Conservation (phyloP, 495 filamentous ascomycete genomes). For the Baudoinia panamericana region DNA sequence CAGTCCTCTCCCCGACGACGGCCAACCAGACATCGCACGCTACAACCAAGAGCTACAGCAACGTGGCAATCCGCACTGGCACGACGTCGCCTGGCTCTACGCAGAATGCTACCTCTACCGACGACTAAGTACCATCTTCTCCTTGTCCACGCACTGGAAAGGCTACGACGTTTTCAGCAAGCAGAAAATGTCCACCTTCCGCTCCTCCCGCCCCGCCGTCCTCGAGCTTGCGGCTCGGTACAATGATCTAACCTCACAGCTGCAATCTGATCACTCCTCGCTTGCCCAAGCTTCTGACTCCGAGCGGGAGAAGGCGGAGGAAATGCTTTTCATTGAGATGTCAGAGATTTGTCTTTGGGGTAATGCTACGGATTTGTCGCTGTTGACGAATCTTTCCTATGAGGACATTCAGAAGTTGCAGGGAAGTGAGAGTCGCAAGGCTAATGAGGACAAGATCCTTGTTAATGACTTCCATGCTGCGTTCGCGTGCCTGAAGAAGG, state of each 20-base stretch:
- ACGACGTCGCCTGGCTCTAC: constrained; percentile 74
- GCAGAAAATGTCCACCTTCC: constrained; percentile 88
- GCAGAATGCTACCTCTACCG: constrained; percentile 90
- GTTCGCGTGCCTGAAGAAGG: constrained; percentile 55
- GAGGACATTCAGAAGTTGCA: constrained; percentile 95
- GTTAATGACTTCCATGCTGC: constrained; percentile 66
- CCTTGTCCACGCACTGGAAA: constrained; percentile 75
- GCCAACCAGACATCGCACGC: constrained; percentile 55
- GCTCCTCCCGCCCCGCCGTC: constrained; percentile 81
- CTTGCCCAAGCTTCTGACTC: constrained; percentile 29
- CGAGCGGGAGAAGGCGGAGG: constrained; percentile 54
- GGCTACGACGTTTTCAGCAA: constrained; percentile 79
- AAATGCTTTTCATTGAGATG: constrained; percentile 78
- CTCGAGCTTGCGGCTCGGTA: constrained; percentile 74
- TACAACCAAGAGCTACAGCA: constrained; percentile 80
- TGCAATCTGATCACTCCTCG: constrained; percentile 33
- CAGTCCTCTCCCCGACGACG: constrained; percentile 75
- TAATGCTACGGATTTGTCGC: constrained; percentile 88
- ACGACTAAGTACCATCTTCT: constrained; percentile 63
- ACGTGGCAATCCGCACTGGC: constrained; percentile 66
- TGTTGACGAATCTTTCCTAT: constrained; percentile 79
- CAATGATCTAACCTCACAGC: constrained; percentile 47
- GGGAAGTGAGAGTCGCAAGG: constrained; percentile 70
- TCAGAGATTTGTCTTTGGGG: constrained; percentile 97
- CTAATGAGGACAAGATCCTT: constrained; percentile 75